phyloP scores from a whole-genome alignment of 2,329 filamentous ascomycete species.

The Teratosphaeria pseudoeucalypti region DNA sequence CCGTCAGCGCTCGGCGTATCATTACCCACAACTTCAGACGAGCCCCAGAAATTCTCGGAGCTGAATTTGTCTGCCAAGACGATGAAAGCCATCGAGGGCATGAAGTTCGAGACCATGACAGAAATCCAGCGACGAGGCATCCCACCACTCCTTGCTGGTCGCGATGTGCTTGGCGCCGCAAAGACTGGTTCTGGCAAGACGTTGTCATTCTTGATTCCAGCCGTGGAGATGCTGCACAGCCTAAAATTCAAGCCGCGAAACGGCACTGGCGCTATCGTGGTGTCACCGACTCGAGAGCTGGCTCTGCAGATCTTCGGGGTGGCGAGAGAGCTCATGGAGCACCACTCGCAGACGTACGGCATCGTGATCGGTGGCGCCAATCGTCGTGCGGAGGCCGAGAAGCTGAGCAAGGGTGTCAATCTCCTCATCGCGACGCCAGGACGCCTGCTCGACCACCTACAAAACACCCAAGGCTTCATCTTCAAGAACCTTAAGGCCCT shows the following conservation, averaged over 20 bases:
- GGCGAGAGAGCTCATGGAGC: constrained; percentile 80
- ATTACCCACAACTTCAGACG: constrained; percentile 48
- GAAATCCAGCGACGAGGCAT: constrained; percentile 85
- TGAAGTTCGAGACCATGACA: constrained; percentile 94
- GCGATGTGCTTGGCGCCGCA: constrained; percentile 86
- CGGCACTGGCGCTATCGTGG: constrained; percentile 79
- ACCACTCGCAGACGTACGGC: constrained; percentile 90
- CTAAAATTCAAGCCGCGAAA: constrained; percentile 92
- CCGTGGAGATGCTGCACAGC: constrained; percentile 82
- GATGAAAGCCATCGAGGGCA: constrained; percentile 75
- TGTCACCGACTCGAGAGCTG: constrained; percentile 86
- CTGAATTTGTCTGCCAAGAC: constrained; percentile 81
- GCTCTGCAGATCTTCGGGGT: constrained; percentile 95
- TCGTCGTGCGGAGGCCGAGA: constrained; percentile 79
- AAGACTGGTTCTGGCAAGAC: constrained; percentile 97
- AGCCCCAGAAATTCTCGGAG: constrained; percentile 65
- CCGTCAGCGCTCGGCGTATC: constrained; percentile 47
- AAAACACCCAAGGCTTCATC: constrained; percentile 78
- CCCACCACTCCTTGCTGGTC: constrained; percentile 75
- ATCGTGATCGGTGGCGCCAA: constrained; percentile 96
- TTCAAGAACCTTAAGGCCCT: constrained; percentile 91
- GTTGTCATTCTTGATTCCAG: constrained; percentile 84
- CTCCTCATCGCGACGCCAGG: constrained; percentile 89
- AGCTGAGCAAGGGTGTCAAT: constrained; percentile 89
- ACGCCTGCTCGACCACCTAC: constrained; percentile 82